Conservation (phyloP, 78 protist genomes). For the Polysphondylium violaceum region DNA sequence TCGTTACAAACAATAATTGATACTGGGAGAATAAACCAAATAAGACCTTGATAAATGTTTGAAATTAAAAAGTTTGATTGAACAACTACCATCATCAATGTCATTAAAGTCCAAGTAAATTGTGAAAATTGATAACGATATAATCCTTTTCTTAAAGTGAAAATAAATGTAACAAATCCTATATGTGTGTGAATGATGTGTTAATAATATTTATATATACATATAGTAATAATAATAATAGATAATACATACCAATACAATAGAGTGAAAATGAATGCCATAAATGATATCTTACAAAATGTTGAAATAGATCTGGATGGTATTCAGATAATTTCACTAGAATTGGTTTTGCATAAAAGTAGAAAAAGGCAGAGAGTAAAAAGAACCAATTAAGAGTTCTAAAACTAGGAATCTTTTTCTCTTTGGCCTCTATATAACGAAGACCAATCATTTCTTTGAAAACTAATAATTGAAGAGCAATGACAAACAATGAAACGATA, state of each 20-base stretch:
- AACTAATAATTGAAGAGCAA: constrained; percentile 49
- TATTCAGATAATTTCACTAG: not conserved
- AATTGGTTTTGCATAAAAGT: constrained; percentile 78
- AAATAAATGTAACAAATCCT: constrained; percentile 88
- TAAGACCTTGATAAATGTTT: constrained; percentile 86
- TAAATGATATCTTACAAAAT: constrained; percentile 46
- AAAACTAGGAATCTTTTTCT: constrained; percentile 59
- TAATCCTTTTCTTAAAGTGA: constrained; percentile 64
- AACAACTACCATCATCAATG: constrained; percentile 85
- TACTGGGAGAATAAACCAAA: constrained; percentile 94
- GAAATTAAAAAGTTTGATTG: constrained; percentile 59
- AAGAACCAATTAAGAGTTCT: constrained; percentile 76
- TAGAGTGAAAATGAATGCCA: constrained; percentile 57
- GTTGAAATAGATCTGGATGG: constrained; percentile 35
- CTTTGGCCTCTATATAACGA: constrained; percentile 44
- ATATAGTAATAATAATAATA: not conserved
- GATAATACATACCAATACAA: constrained; percentile 21
- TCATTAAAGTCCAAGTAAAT: constrained; percentile 93
- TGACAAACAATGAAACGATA: constrained; percentile 50
- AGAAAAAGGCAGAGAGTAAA: constrained; percentile 78
- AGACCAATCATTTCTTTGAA: constrained; percentile 76
- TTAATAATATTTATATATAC: not conserved
- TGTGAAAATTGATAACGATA: constrained; percentile 92
- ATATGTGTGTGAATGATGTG: not conserved
- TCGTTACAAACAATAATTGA: constrained; percentile 93